These are phyloP conservation scores for Russula sp. DNA, from an alignment of 768 basidiomycete species.

Conservation along the genomic window DNA sequence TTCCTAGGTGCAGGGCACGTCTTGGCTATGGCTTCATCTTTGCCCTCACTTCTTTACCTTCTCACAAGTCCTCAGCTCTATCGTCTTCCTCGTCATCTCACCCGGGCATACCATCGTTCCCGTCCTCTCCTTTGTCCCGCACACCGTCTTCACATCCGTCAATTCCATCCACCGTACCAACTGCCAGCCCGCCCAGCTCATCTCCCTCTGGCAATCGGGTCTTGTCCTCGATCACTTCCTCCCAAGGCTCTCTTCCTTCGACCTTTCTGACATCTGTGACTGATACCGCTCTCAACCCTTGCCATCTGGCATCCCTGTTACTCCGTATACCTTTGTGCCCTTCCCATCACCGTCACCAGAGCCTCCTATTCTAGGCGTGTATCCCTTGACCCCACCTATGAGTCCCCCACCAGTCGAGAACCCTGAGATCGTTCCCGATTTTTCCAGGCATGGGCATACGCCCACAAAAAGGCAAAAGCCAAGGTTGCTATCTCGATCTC, in stretches of 20 bases:
- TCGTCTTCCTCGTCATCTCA: background rate
- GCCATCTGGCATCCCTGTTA: slow-evolving; percentile 11
- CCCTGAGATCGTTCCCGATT: slow-evolving; percentile 41
- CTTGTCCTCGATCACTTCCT: slow-evolving; percentile 7
- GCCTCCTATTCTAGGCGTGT: slow-evolving; percentile 46
- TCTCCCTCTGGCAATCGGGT: slow-evolving; percentile 5
- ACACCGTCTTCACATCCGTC: background rate
- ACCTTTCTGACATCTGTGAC: background rate
- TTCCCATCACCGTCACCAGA: slow-evolving; percentile 37
- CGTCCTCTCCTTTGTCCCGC: background rate
- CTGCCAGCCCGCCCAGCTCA: background rate
- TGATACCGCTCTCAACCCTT: background rate
- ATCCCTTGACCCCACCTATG: slow-evolving; percentile 48
- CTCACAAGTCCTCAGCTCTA: background rate
- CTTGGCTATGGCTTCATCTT: background rate
- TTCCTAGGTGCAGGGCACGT: slow-evolving; percentile 1
- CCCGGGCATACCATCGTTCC: background rate
- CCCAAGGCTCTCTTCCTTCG: slow-evolving; percentile 1
- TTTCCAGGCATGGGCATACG: slow-evolving; percentile 50
- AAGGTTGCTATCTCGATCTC: slow-evolving; percentile 1
- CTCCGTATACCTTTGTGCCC: slow-evolving; percentile 12
- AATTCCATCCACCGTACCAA: background rate
- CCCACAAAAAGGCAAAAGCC: slow-evolving; percentile 60
- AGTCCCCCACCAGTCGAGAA: slow-evolving; percentile 48
- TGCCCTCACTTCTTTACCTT: background rate